A percentile compares a stretch with the other conserved stretches of the same genome.
Conservation (phyloP, 441 rosid genomes). For the Gossypium armourianum region DNA sequence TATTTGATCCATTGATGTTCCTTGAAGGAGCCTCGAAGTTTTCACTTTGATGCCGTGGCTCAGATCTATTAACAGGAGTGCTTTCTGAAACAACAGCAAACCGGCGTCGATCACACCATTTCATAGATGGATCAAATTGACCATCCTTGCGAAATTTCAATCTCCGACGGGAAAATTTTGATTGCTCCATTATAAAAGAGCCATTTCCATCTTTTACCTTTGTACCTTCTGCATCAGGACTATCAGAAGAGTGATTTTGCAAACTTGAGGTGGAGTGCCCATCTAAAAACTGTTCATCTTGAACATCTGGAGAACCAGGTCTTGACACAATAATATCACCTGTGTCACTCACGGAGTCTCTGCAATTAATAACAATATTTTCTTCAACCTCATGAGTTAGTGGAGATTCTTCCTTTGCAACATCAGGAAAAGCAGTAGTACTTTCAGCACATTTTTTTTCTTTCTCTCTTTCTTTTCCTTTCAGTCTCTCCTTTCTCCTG, state of each 20-base stretch:
- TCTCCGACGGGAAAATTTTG: constrained; percentile 44
- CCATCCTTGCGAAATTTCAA: constrained; percentile 44
- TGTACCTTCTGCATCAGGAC: constrained; percentile 40
- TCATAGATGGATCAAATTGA: constrained; percentile 38
- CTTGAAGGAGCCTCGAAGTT: constrained; percentile 46
- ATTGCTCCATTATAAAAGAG: constrained; percentile 38
- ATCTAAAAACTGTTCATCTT: constrained; percentile 2
- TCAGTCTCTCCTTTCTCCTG: constrained; percentile 73
- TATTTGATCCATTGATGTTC: constrained; percentile 37
- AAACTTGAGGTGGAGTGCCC: constrained; percentile 8
- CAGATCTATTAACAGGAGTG: constrained; percentile 40
- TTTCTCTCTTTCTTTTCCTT: constrained; percentile 64
- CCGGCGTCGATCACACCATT: constrained; percentile 54
- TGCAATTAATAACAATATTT: constrained; percentile 26
- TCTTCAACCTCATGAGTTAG: constrained; percentile 38
- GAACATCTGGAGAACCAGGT: constrained; percentile 19
- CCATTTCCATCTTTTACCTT: constrained; percentile 40
- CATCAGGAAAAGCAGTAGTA: constrained; percentile 26
- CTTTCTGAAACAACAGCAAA: constrained; percentile 38
- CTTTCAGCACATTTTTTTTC: constrained; percentile 33
- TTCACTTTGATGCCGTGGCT: constrained; percentile 47
- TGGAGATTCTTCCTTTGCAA: constrained; percentile 38
- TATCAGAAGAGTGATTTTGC: constrained; percentile 30
- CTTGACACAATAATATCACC: constrained; percentile 39
- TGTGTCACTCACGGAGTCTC: constrained; percentile 37